phyloP scores from a whole-genome alignment of 495 filamentous ascomycete genomes.

The Neurospora hispaniola region DNA sequence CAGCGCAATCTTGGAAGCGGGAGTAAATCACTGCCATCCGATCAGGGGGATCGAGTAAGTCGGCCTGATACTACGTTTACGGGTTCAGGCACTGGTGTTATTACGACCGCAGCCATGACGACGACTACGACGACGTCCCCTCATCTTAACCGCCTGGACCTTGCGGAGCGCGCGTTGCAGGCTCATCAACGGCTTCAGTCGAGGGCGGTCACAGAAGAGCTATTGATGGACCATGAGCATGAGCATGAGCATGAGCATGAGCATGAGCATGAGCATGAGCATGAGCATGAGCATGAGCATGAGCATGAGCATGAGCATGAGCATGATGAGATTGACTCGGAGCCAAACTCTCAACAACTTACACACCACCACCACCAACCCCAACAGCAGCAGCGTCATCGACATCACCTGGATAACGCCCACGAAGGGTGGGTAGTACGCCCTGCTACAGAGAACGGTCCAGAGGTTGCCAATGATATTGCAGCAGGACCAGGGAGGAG shows the following conservation, averaged over 20 bases:
- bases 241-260: neutral
- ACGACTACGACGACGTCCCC: neutral
- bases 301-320: neutral
- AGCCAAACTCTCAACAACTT: neutral
- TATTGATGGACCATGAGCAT: neutral
- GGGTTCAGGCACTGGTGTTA: neutral
- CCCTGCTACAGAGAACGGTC: neutral
- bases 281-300: neutral
- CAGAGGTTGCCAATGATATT: neutral
- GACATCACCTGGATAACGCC: neutral
- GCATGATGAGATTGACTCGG: neutral
- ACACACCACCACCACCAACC: neutral
- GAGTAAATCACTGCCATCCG: neutral
- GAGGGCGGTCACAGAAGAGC: neutral
- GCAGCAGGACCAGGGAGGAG: neutral
- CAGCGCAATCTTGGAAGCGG: neutral
- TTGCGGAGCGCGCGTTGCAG: neutral
- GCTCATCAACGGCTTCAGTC: neutral
- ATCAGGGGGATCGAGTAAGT: neutral
- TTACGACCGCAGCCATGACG: neutral
- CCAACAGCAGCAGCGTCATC: neutral
- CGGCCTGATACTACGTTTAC: neutral
- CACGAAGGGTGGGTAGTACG: constrained; percentile 1
- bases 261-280: neutral
- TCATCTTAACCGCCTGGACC: neutral